Conservation (phyloP, 2,329 filamentous ascomycete genomes). For the Colletotrichum lentis region DNA sequence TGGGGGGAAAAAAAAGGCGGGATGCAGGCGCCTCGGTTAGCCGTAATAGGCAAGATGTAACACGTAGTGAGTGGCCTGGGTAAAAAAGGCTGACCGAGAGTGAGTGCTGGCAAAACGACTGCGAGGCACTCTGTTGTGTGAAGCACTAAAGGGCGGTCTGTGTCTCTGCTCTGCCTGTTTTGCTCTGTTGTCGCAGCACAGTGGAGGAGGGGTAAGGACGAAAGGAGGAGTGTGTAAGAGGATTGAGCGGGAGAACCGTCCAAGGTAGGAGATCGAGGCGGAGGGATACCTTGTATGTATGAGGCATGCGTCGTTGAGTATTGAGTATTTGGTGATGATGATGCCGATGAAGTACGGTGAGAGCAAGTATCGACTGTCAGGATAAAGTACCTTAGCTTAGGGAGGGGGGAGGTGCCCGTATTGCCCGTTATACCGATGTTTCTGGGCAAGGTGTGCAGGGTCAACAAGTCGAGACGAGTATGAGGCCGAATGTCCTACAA, state of each 20-base stretch:
- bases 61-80: background rate
- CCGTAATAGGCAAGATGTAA: slow-evolving; percentile 32
- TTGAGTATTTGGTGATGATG: slow-evolving; percentile 1
- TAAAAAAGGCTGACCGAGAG: background rate
- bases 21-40: slow-evolving; percentile 34
- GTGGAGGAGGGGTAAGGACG: slow-evolving; percentile 30
- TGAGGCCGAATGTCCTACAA: slow-evolving; percentile 7
- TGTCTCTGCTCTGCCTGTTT: slow-evolving; percentile 30
- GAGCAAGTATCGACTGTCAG: background rate
- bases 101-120: slow-evolving; percentile 3
- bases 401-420: slow-evolving; percentile 4
- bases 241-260: slow-evolving; percentile 25
- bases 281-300: slow-evolving; percentile 25
- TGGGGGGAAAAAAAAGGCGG: slow-evolving; percentile 25
- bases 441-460: slow-evolving; percentile 31
- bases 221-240: slow-evolving; percentile 37
- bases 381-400: no score
- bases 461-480: slow-evolving; percentile 1
- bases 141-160: slow-evolving; percentile 29
- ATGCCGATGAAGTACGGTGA: background rate
- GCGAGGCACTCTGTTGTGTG: slow-evolving; percentile 4
- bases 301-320: slow-evolving; percentile 2
- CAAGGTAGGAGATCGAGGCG: slow-evolving; percentile 13
- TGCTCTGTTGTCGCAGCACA: slow-evolving; percentile 27
- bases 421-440: slow-evolving; percentile 28